Percentiles rank a stretch among this genome's conserved stretches.
Evolutionary conservation across 2,329 filamentous ascomycete genomes (phyloP).

Genomic region (Penicillium sp.): DNA sequence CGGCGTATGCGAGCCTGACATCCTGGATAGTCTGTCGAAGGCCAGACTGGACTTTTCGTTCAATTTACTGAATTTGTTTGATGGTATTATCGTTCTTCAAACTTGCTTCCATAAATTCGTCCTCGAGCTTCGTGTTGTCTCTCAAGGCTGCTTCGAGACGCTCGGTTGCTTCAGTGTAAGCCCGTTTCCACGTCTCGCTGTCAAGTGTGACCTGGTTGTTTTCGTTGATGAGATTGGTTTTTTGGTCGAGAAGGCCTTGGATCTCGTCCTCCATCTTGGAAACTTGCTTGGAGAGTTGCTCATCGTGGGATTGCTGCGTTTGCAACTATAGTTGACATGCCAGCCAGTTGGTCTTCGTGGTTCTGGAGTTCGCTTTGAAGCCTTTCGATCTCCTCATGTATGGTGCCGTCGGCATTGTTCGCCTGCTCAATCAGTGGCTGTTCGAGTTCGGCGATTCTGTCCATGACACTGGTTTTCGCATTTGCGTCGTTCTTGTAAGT

Average conservation of each 20-base stretch:
- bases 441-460: background rate
- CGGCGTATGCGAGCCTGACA: slow-evolving; percentile 16
- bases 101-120: background rate
- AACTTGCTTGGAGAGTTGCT: background rate
- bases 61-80: background rate
- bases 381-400: background rate
- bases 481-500: background rate
- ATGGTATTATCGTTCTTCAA: background rate
- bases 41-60: background rate
- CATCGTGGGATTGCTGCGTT: background rate
- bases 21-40: slow-evolving; percentile 16
- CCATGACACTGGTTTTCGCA: background rate
- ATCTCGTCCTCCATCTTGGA: slow-evolving; percentile 2
- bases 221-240: slow-evolving; percentile 6
- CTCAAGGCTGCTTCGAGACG: background rate
- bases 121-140: background rate
- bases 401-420: background rate
- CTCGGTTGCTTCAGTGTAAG: background rate
- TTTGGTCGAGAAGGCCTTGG: background rate
- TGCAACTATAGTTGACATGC: background rate
- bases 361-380: background rate
- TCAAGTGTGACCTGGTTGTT: slow-evolving; percentile 2
- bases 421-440: background rate
- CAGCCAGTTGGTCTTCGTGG: background rate
- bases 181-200: slow-evolving; percentile 1